phyloP scores from a whole-genome alignment of 257 asterid species.

The Perilla frutescens region DNA sequence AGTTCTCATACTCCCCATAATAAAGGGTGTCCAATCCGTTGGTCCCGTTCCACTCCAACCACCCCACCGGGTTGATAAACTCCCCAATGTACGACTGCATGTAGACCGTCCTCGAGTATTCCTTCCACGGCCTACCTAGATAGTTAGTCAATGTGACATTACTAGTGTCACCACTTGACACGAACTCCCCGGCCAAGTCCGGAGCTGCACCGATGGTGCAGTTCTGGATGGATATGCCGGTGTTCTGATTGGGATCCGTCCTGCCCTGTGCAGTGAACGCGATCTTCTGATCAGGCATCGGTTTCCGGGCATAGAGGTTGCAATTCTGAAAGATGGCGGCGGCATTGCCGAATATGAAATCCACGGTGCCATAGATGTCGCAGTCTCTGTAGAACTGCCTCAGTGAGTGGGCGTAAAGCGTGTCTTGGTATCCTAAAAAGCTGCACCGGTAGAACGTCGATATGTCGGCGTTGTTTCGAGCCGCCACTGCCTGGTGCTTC shows the following conservation, averaged over 20 bases:
- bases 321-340: slow-evolving; percentile 38
- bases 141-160: neutral
- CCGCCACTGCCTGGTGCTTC: slow-evolving; percentile 43
- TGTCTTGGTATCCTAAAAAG: slow-evolving; percentile 37
- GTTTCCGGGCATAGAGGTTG: slow-evolving; percentile 24
- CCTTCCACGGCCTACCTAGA: slow-evolving; percentile 77
- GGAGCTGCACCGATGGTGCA: slow-evolving; percentile 13
- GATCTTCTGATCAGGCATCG: slow-evolving; percentile 21
- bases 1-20: slow-evolving; percentile 61
- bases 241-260: slow-evolving; percentile 38
- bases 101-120: slow-evolving; percentile 58
- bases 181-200: neutral
- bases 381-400: slow-evolving; percentile 38
- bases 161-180: neutral
- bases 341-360: slow-evolving; percentile 37
- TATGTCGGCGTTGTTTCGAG: slow-evolving; percentile 31
- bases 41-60: slow-evolving; percentile 61
- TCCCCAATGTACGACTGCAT: slow-evolving; percentile 54
- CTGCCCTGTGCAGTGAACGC: slow-evolving; percentile 42
- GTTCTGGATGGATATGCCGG: slow-evolving; percentile 40
- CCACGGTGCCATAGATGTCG: slow-evolving; percentile 29
- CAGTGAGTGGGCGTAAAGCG: slow-evolving; percentile 37
- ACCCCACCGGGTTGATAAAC: slow-evolving; percentile 50
- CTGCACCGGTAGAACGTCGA: slow-evolving; percentile 39
- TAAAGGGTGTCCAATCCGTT: slow-evolving; percentile 56